Conservation (phyloP, 257 asterid species). For the Lantana camara region DNA sequence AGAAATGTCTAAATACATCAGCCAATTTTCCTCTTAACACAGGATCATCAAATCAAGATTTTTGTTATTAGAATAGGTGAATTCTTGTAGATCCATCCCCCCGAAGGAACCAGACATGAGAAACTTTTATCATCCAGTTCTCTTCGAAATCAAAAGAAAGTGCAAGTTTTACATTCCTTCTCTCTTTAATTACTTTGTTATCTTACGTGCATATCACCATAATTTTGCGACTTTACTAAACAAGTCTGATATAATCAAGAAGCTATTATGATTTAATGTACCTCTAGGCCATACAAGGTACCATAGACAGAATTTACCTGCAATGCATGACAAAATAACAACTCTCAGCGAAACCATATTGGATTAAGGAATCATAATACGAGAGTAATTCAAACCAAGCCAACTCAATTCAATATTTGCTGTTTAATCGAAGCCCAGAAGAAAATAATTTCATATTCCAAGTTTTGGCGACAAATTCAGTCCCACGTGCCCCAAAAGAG, state of each 20-base stretch:
- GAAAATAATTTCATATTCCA: too few species aligned
- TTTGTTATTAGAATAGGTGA: too few species aligned
- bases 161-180: conserved; percentile 9
- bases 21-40: too few species aligned
- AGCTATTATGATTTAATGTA: conserved; percentile 34
- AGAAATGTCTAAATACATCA: too few species aligned
- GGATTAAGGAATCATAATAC: conserved; percentile 2
- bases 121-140: not conserved
- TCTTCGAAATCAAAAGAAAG: not conserved
- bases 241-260: not conserved
- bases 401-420: conserved; percentile 4
- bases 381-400: conserved; percentile 6
- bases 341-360: conserved; percentile 27
- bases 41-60: too few species aligned
- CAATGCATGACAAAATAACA: conserved; percentile 32
- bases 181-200: conserved; percentile 8
- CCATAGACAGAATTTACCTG: conserved; percentile 92
- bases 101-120: conserved; percentile 3
- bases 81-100: too few species aligned
- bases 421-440: not conserved
- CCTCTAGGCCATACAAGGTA: conserved; percentile 90
- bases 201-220: conserved; percentile 13
- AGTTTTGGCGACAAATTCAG: too few species aligned
- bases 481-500: too few species aligned
- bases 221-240: conserved; percentile 23